Evolutionary conservation across 805 yeast genomes (phyloP), one percentile per base, ranked within the genome.

Genomic region (Maudiozyma serrabonitensis): DNA sequence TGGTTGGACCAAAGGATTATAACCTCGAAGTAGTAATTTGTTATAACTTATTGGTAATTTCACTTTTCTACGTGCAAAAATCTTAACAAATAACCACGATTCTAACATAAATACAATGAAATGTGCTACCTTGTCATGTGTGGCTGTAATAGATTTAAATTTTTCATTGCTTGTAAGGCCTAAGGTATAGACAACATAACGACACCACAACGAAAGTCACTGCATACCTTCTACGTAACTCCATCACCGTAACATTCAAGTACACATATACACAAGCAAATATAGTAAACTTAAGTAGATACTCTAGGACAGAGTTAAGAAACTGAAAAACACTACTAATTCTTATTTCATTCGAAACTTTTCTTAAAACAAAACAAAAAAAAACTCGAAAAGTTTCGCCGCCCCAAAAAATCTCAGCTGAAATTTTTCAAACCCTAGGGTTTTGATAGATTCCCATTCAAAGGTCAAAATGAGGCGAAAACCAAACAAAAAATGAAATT

Each of bases 41-140:
- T 28, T 28, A 28, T 28, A 28, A 28, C 32, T 11, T 8, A 28
- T 28, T 2, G 32, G 38, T 23, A 39, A 13, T 13, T 11, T 16
- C 7, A 37, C 13, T 13, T 31, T 38, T 6, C 42, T n/a, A 38
- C 23, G 37, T 32, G 23, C 41, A 53, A 77, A 70, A 2, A 75
- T 54, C 60, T 71, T 73, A 52, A 73, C 73, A 56, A 79, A 77
- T 44, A 79, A 70, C 26, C 63, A 60, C 0, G 84, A 75, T 12
- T 80, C 69, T 0, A 73, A 50, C 44, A 69, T 57, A 57, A 80
- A 80, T 6, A 72, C 73, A 4, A 55, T 9, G 47, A 75, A 75
- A 59, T 80, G 86, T 1, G 75, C 58, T 12, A 69, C 32, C 60
- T 80, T 80, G 56, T 80, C 86, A 58, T 79, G 74, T 3, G 56